Evolutionary conservation across 441 rosid species (phyloP).

Genomic region (Manihot esculenta): DNA sequence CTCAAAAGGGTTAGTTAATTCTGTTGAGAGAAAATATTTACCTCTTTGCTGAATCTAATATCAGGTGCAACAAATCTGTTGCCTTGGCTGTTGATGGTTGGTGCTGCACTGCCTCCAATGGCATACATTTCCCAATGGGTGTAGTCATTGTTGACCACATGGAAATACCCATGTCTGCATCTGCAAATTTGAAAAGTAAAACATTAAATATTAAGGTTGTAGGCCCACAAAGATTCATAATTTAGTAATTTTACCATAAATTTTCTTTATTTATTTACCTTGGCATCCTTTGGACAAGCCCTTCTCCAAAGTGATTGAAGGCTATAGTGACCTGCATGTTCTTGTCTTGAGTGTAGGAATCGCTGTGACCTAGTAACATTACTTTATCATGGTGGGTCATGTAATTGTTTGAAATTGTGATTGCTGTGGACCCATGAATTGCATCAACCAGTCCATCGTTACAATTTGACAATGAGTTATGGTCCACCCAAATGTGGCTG

Average conservation of each 20-base stretch:
- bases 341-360: conserved; percentile 71
- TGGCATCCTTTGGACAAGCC: conserved; percentile 94
- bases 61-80: conserved; percentile 80
- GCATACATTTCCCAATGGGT: conserved; percentile 84
- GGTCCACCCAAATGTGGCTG: conserved; percentile 93
- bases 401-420: conserved; percentile 84
- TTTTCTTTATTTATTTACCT: conserved; percentile 40
- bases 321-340: conserved; percentile 94
- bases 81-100: conserved; percentile 86
- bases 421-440: conserved; percentile 75
- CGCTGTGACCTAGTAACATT: conserved; percentile 87
- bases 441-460: conserved; percentile 82
- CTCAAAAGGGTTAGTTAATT: conserved; percentile 4
- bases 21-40: conserved; percentile 13
- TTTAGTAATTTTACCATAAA: not conserved
- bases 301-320: conserved; percentile 94
- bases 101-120: conserved; percentile 67
- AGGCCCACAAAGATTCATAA: not conserved
- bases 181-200: conserved; percentile 34
- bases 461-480: conserved; percentile 75
- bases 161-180: conserved; percentile 62
- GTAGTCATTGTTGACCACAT: conserved; percentile 88
- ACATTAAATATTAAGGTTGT: not conserved
- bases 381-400: conserved; percentile 95
- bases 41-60: conserved; percentile 44